These are phyloP conservation scores for Citrus maxima DNA, from an alignment of 345 rosid genomes.

Conservation along the genomic window DNA sequence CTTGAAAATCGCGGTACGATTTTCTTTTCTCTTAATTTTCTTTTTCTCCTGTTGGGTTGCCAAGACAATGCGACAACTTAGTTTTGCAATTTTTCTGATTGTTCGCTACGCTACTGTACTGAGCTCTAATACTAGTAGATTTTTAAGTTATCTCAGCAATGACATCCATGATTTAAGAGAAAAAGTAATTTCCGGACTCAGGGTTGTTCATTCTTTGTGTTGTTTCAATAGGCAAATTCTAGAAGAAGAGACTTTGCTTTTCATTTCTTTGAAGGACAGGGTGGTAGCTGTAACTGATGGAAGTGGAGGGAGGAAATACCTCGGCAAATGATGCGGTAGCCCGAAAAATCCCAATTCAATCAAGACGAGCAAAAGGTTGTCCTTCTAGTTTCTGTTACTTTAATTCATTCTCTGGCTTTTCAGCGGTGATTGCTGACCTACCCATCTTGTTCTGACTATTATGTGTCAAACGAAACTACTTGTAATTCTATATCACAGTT, in stretches of 20 bases:
- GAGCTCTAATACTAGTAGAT: not conserved
- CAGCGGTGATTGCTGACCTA: not conserved
- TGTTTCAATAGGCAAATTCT: not conserved
- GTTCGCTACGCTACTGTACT: not conserved
- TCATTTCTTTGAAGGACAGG: not conserved
- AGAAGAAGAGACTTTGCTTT: not conserved
- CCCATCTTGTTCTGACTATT: not conserved
- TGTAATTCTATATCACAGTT: not conserved
- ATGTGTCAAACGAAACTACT: not conserved
- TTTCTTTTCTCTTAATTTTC: not conserved
- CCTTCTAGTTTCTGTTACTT: conserved; percentile 1
- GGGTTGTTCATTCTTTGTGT: not conserved
- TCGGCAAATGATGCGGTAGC: conserved; percentile 20
- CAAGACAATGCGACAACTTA: not conserved
- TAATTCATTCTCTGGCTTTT: not conserved
- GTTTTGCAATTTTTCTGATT: not conserved
- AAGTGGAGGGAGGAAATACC: conserved; percentile 33
- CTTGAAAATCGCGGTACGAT: conserved; percentile 11
- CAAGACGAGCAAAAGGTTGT: conserved; percentile 38
- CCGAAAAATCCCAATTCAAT: conserved; percentile 29
- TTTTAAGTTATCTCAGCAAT: not conserved
- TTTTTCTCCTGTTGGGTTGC: not conserved
- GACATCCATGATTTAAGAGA: not conserved
- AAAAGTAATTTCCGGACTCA: not conserved
- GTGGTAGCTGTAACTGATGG: conserved; percentile 27